Conservation (phyloP, 257 asterid genomes). For the Paraleonurus japonicus region DNA sequence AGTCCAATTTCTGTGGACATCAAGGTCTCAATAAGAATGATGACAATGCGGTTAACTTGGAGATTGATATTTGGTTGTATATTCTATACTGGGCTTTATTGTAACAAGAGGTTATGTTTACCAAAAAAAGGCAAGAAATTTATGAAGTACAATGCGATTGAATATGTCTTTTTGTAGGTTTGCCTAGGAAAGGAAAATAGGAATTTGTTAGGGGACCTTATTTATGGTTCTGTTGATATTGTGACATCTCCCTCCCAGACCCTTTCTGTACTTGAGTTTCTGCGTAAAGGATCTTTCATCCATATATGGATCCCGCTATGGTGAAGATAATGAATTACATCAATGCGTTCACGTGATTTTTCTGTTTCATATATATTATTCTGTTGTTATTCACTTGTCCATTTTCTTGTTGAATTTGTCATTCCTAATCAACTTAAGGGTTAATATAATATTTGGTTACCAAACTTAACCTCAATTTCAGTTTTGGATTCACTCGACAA, state of each 20-base stretch:
- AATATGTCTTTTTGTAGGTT: slow-evolving; percentile 11
- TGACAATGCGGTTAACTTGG: neutral
- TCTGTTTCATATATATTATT: neutral
- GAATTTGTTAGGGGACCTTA: slow-evolving; percentile 2
- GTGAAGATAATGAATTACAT: neutral
- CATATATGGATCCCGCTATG: slow-evolving; percentile 6
- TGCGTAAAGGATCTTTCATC: neutral
- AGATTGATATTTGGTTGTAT: slow-evolving; percentile 11
- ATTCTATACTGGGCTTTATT: slow-evolving; percentile 12
- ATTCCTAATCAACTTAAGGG: slow-evolving; percentile 10
- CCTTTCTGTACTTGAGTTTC: slow-evolving; percentile 7
- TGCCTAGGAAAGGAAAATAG: neutral
- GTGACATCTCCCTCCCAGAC: slow-evolving; percentile 8
- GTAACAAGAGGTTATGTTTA: neutral
- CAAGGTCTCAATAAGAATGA: slow-evolving; percentile 13
- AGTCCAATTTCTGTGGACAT: slow-evolving; percentile 4
- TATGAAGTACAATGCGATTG: neutral
- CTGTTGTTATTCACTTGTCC: slow-evolving; percentile 7
- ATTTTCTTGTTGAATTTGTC: slow-evolving; percentile 3
- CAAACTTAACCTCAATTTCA: no score
- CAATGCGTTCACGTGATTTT: slow-evolving; percentile 5
- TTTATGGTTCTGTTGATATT: slow-evolving; percentile 7
- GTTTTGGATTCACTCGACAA: no score
- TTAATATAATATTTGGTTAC: no score
- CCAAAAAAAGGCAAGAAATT: neutral